A percentile compares a stretch with the other conserved stretches of the same genome.
Evolutionary conservation across 805 yeast species (phyloP).

Genomic region (Candida maesae): DNA sequence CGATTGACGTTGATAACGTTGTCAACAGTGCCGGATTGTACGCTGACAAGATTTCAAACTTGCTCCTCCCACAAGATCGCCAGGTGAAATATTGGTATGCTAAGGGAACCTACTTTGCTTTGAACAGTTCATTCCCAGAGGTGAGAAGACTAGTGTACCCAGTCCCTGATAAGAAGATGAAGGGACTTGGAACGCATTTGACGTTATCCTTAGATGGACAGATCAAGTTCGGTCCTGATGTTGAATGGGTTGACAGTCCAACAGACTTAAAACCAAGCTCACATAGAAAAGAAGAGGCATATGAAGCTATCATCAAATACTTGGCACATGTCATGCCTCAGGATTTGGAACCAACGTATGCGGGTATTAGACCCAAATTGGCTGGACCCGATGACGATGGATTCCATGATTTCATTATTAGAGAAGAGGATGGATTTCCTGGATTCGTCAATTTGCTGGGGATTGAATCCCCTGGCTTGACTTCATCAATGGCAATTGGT

Average conservation of each 20-base stretch:
- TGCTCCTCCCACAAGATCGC: constrained; percentile 60
- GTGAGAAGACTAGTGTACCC: constrained; percentile 69
- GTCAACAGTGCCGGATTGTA: constrained; percentile 78
- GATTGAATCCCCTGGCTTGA: constrained; percentile 89
- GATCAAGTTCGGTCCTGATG: constrained; percentile 82
- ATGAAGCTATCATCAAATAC: constrained; percentile 54
- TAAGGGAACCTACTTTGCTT: constrained; percentile 78
- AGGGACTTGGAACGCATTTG: constrained; percentile 85
- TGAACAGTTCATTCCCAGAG: constrained; percentile 44
- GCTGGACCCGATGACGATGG: constrained; percentile 37
- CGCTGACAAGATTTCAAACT: constrained; percentile 68
- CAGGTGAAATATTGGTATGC: constrained; percentile 64
- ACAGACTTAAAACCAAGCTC: constrained; percentile 46
- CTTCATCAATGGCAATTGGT: constrained; percentile 79
- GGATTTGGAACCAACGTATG: constrained; percentile 61
- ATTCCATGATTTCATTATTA: constrained; percentile 72
- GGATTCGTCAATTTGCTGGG: constrained; percentile 81
- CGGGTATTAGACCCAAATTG: constrained; percentile 84
- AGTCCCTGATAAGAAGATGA: constrained; percentile 62
- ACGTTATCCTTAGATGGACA: constrained; percentile 81
- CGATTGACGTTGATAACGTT: constrained; percentile 51
- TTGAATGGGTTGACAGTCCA: constrained; percentile 66
- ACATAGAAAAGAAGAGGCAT: constrained; percentile 50
- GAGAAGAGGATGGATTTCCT: constrained; percentile 64
- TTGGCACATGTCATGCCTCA: constrained; percentile 53